Evolutionary conservation across 805 yeast genomes (phyloP).

Genomic region (Brettanomyces sp.): DNA sequence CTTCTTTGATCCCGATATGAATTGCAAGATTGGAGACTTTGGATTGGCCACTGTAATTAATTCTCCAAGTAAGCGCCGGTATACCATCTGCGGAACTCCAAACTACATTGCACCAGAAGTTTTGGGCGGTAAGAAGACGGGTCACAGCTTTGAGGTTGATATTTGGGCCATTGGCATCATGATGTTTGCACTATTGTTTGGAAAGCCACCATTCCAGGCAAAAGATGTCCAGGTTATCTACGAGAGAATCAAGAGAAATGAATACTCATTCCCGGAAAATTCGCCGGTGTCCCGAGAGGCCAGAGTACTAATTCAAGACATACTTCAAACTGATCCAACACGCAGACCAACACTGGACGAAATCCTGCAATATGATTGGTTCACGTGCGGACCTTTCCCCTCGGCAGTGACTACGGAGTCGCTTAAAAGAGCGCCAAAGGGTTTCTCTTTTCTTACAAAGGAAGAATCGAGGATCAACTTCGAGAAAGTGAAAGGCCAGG

Average conservation of each 20-base stretch:
- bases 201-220: conserved; percentile 97
- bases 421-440: conserved; percentile 53
- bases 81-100: conserved; percentile 97
- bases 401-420: conserved; percentile 52
- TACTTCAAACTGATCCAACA: conserved; percentile 69
- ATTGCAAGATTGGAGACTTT: conserved; percentile 93
- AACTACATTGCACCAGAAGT: conserved; percentile 98
- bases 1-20: conserved; percentile 89
- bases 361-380: conserved; percentile 78
- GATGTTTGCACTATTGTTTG: conserved; percentile 85
- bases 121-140: conserved; percentile 73
- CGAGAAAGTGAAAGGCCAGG: conserved; percentile 50
- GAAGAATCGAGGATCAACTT: conserved; percentile 62
- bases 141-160: conserved; percentile 93
- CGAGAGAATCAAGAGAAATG: conserved; percentile 79
- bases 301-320: conserved; percentile 55
- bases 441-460: conserved; percentile 40
- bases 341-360: conserved; percentile 75
- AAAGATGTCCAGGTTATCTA: conserved; percentile 89
- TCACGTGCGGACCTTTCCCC: conserved; percentile 74
- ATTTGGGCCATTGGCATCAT: conserved; percentile 97
- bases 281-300: conserved; percentile 59
- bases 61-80: conserved; percentile 58
- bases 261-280: conserved; percentile 66
- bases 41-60: conserved; percentile 96